A percentile compares a stretch with the other conserved stretches of the same genome.
phyloP scores from a whole-genome alignment of 768 basidiomycete genomes.

The Phanerochaete carnosa region DNA sequence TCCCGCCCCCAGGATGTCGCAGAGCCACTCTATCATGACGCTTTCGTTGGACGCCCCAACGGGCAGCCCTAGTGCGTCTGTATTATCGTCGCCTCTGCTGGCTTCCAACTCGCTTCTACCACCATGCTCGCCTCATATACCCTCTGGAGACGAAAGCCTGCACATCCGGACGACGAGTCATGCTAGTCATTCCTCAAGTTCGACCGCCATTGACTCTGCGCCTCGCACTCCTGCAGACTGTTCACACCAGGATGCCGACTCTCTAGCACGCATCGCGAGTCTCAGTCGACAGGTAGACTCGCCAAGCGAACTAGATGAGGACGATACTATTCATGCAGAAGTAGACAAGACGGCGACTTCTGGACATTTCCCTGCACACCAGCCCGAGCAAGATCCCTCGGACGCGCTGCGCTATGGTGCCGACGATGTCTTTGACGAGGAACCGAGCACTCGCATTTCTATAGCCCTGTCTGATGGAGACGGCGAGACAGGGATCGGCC shows the following conservation, averaged over 20 bases:
- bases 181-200: slow-evolving; percentile 27
- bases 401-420: background rate
- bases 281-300: slow-evolving; percentile 10
- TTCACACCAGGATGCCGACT: background rate
- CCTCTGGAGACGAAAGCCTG: background rate
- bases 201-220: slow-evolving; percentile 23
- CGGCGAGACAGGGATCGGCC: slow-evolving; percentile 65
- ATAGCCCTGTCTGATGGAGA: slow-evolving; percentile 54
- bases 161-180: slow-evolving; percentile 19
- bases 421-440: slow-evolving; percentile 14
- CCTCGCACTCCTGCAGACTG: slow-evolving; percentile 22
- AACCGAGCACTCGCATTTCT: slow-evolving; percentile 30
- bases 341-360: background rate
- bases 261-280: slow-evolving; percentile 7
- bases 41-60: background rate
- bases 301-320: slow-evolving; percentile 4
- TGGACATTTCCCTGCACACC: background rate
- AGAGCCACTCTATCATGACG: slow-evolving; percentile 2
- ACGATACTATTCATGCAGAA: background rate
- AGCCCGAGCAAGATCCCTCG: background rate
- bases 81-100: background rate
- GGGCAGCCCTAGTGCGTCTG: background rate
- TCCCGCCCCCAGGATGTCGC: slow-evolving; percentile 5
- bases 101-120: background rate
- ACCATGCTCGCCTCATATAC: background rate